Evolutionary conservation across 495 filamentous ascomycete species (phyloP).

Genomic region (Annulohypoxylon bovei): DNA sequence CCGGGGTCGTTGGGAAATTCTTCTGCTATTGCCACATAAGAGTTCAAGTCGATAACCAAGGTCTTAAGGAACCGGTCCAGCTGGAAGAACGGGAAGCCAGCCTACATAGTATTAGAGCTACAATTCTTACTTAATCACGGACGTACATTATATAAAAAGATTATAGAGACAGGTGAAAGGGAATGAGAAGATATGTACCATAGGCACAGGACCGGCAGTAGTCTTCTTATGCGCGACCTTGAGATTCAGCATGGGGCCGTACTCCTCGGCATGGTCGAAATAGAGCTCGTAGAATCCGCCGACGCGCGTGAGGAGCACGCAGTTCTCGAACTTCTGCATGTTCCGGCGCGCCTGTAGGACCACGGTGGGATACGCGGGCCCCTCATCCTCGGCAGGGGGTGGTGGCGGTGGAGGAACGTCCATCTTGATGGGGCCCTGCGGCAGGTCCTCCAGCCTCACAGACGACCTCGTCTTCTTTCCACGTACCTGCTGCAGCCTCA

Average conservation of each 20-base stretch:
- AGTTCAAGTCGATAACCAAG: constrained; percentile 87
- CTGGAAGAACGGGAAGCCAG: constrained; percentile 93
- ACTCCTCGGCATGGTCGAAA: constrained; percentile 90
- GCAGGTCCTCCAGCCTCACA: constrained; percentile 70
- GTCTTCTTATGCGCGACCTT: constrained; percentile 87
- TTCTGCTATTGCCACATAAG: constrained; percentile 92
- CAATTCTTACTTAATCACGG: background rate
- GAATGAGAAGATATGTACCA: constrained; percentile 61
- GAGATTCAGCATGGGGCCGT: constrained; percentile 84
- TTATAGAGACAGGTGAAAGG: constrained; percentile 3
- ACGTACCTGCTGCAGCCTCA: constrained; percentile 17
- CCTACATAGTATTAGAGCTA: constrained; percentile 54
- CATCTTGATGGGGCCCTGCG: constrained; percentile 63
- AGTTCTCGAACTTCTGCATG: constrained; percentile 89
- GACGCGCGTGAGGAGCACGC: constrained; percentile 88
- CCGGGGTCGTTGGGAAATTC: constrained; percentile 80
- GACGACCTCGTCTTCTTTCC: constrained; percentile 60
- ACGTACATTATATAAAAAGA: background rate
- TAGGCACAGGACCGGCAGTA: constrained; percentile 76
- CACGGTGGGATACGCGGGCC: constrained; percentile 81
- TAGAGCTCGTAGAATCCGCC: constrained; percentile 98
- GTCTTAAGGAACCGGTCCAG: constrained; percentile 91
- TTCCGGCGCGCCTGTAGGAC: constrained; percentile 89
- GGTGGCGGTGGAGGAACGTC: constrained; percentile 31
- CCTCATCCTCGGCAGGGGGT: constrained; percentile 58